These are phyloP conservation scores for Leucocoprinus birnbaumii DNA, from an alignment of 768 basidiomycete species.

Conservation along the genomic window DNA sequence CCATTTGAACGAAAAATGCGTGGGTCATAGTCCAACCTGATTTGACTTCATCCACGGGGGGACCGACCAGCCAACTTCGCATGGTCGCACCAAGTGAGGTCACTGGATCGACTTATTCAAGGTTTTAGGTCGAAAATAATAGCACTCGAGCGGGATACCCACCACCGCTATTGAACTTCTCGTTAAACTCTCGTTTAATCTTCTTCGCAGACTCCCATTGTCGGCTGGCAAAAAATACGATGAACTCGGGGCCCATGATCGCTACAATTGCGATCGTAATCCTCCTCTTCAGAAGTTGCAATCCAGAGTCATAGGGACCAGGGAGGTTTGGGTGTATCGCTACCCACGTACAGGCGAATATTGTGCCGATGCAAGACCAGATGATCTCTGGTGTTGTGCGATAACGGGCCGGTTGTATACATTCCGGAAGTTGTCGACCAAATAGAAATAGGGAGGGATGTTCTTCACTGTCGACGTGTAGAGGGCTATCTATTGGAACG, in stretches of 20 bases:
- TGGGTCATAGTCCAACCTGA: not conserved
- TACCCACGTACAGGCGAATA: conserved; percentile 18
- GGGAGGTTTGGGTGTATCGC: conserved; percentile 12
- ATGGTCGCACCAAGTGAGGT: not conserved
- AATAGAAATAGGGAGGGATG: no score
- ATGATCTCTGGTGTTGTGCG: not conserved
- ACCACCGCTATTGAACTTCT: not conserved
- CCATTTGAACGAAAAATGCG: conserved; percentile 3
- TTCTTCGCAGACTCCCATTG: not conserved
- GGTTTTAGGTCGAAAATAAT: not conserved
- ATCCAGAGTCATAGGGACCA: not conserved
- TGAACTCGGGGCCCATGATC: conserved; percentile 7
- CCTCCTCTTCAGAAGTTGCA: not conserved
- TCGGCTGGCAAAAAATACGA: conserved; percentile 10
- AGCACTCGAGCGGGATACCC: not conserved
- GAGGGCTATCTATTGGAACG: no score
- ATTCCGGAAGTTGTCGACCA: no score
- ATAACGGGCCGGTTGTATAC: no score
- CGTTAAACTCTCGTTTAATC: not conserved
- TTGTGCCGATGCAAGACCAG: conserved; percentile 17
- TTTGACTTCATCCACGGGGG: no score
- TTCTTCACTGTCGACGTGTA: no score
- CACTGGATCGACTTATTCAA: not conserved
- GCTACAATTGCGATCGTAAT: not conserved
- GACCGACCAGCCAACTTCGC: no score